Base-by-base conservation (phyloP, 495 filamentous ascomycete species). In the Bathelium albidoporum region DNA sequence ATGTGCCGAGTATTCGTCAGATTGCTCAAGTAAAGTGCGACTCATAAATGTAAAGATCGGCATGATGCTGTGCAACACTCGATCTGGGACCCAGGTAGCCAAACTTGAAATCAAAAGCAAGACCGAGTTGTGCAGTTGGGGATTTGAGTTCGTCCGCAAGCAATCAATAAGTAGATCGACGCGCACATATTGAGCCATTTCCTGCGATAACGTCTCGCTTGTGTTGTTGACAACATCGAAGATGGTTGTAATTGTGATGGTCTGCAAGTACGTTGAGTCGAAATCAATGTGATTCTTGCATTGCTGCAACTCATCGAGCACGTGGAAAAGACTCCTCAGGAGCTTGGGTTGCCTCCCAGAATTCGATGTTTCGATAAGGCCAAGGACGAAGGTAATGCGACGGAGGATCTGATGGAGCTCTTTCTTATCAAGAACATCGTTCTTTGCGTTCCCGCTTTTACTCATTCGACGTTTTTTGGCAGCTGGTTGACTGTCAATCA, bases 31-130 rank as follows among this genome's bases (percentile, higher is more conserved):
- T 11, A 95, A 85, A 29, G 88, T 93, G 32, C 86, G 85, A 41
- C 91, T 89, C 89, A 97, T 95, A 74, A 96, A 97, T 0, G 94
- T 97, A 75, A 98, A 98, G 39, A 98, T 92, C 5, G 95, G 95
- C 94, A 98, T 97, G 59, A 98, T 89, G 64, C 89, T 96, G 71
- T 98, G 92, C 59, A 97, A 80, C 11, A 98, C 89, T 26, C 91
- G 75, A 69, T 96, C 90, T 0, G 94, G 94, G 0, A 88, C 87
- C 68, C 90, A 88, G 43, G 84, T 84, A 32, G 94, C 92, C 55
- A 97, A 74, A 26, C 82, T 85, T 1, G 91, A 88, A 18, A 97
- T 85, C 18, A 99, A 80, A n/a, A 97, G 83, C 10, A 99, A 80
- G 12, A 93, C 92, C 9, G 85, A 81, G 67, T 96, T 97, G 73